Evolutionary conservation across 2,329 filamentous ascomycete genomes (phyloP), one percentile per base, ranked within the genome.

Genomic region (Venturia carpophila): DNA sequence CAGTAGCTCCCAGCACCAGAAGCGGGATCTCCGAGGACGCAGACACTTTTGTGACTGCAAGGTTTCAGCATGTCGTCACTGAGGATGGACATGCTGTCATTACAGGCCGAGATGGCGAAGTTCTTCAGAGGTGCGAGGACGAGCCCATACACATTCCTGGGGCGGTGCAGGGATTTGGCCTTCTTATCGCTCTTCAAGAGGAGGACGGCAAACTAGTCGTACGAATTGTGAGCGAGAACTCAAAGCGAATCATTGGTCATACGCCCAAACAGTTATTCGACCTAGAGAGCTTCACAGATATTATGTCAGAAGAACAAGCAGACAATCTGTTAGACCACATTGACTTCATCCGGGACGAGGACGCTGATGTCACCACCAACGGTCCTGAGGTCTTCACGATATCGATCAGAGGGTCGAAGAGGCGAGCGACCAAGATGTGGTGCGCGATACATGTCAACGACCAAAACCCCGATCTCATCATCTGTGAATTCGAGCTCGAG

Each of bases 81-180:
- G 66, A 67, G 13, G 66, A 60, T n/a, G 66, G 66, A 11, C 66
- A 67, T 63, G 64, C 64, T 41, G 49, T 67, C 58, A 67, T 67
- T 37, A 67, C 66, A 24, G 66, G 66, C 34, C 24, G 66, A 21
- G 66, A 66, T 41, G 66, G 66, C 30, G 65, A 67, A 19, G 34
- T 60, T 0, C 77, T 94, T 56, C 89, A 95, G 72, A 83, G 86
- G 63, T 96, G 92, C 71, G 92, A 96, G 74, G 92, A 96, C 71
- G 92, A 96, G 71, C 91, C 92, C 0, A 96, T 96, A 34, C 91
- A 93, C 69, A 88, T 91, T 0, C 92, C 92, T 0, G 91, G 91
- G 42, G 89, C 90, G 1, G 78, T 92, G 0, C 92, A 96, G 73
- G 82, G 84, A 0, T 96, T 96, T 69, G 92, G 92, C 0, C 80